These are phyloP conservation scores for Sporothrix brasiliensis DNA, from an alignment of 2,329 filamentous ascomycete genomes.

Conservation along the genomic window DNA sequence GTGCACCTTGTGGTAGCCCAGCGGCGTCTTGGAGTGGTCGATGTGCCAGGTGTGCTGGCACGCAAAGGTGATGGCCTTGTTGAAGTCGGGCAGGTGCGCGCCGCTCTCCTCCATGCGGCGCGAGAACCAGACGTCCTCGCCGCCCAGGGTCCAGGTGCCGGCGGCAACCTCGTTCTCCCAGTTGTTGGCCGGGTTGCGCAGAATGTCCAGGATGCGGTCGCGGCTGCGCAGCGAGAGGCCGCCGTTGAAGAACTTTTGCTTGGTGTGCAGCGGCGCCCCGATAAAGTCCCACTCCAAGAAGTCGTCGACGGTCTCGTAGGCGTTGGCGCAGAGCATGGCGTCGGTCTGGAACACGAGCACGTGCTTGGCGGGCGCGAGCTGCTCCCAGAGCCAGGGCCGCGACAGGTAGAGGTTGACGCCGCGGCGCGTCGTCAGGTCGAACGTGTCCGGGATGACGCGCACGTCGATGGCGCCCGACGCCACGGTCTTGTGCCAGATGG, in stretches of 20 bases:
- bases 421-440: conserved; percentile 42
- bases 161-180: conserved; percentile 45
- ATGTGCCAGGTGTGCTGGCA: conserved; percentile 38
- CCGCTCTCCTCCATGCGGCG: conserved; percentile 36
- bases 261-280: conserved; percentile 41
- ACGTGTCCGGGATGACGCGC: conserved; percentile 44
- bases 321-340: conserved; percentile 45
- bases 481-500: conserved; percentile 46
- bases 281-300: conserved; percentile 46
- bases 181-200: conserved; percentile 45
- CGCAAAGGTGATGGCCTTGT: conserved; percentile 35
- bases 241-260: conserved; percentile 42
- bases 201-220: conserved; percentile 47
- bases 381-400: conserved; percentile 45
- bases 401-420: conserved; percentile 46
- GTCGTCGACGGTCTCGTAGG: conserved; percentile 42
- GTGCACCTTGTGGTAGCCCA: conserved; percentile 40
- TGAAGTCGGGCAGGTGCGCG: conserved; percentile 35
- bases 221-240: conserved; percentile 46
- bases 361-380: conserved; percentile 42
- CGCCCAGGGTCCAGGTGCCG: conserved; percentile 35
- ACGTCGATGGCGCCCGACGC: conserved; percentile 44
- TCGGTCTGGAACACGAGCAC: conserved; percentile 48
- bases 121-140: conserved; percentile 40
- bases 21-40: conserved; percentile 35